Evolutionary conservation across 768 basidiomycete genomes (phyloP), one percentile per base, ranked within the genome.

Genomic region (Leccinum barrowsii): DNA sequence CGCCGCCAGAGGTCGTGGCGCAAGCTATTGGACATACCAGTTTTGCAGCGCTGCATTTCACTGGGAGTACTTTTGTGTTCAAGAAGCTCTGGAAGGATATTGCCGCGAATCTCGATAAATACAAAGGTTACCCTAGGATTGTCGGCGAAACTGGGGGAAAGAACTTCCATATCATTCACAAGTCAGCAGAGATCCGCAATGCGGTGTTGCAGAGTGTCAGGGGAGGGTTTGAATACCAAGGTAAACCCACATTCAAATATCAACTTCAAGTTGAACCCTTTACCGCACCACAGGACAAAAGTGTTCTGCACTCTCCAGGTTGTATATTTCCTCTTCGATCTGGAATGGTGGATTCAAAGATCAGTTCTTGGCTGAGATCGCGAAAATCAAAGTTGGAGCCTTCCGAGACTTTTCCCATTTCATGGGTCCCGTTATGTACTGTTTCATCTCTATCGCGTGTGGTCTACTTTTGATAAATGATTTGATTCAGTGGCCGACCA

Each of bases 61-160:
- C 97, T 0, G 97, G 97, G 22, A 93, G 90, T 69, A 98, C 97
- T 3, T 82, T 84, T 65, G 85, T 99, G 50, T 98, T 99, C 85
- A 91, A 89, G 77, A 85, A 88, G 70, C 83, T 98, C 32, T 99
- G 97, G 97, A 95, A 94, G 76, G 87, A 96, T 70, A 96, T 98
- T 67, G 90, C 89, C 4, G 69, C 75, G 65, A 97, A 98, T 76
- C 65, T 98, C 50, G 92, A 98, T 70, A 82, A 78, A 50, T 98
- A 98, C 80, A 84, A 77, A 66, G 79, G 85, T 12, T 98, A 97
- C 76, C 97, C 97, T 1, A 82, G 96, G 69, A 90, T 99, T 62
- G 95, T 99, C 7, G 97, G 97, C 26, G 96, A 98, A 81, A 98
- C 96, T 7, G 94, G 93, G 28, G 96, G 97, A 57, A 99, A 98